Evolutionary conservation across 305 asterid genomes (phyloP).

Genomic region (Rubia peregrina): DNA sequence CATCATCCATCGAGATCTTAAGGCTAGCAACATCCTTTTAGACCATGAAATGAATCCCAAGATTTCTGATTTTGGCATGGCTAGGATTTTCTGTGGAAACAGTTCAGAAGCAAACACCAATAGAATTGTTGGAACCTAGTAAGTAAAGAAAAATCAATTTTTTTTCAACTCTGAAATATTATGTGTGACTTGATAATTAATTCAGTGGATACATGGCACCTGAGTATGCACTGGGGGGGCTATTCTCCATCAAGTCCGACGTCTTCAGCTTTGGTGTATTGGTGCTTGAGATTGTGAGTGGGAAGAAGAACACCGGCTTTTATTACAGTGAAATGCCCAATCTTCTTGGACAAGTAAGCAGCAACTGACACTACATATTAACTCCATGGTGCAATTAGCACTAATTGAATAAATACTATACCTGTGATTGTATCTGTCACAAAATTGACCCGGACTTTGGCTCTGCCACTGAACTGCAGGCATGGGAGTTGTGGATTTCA

Average conservation of each 20-base stretch:
- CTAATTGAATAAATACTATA: no score
- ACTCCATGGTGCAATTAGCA: no score
- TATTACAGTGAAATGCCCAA: slow-evolving; percentile 23
- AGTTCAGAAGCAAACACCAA: slow-evolving; percentile 26
- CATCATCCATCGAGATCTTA: slow-evolving; percentile 42
- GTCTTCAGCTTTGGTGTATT: slow-evolving; percentile 42
- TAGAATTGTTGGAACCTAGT: slow-evolving; percentile 41
- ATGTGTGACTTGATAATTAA: not conserved
- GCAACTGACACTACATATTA: no score
- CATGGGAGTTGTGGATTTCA: slow-evolving; percentile 39
- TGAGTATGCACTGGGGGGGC: slow-evolving; percentile 37
- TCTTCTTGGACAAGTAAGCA: slow-evolving; percentile 38
- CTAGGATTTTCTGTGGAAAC: slow-evolving; percentile 38
- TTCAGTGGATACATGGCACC: slow-evolving; percentile 46
- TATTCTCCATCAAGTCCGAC: slow-evolving; percentile 35
- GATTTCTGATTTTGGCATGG: slow-evolving; percentile 52
- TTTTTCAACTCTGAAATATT: no score
- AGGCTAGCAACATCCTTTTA: slow-evolving; percentile 37
- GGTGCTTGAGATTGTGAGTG: slow-evolving; percentile 44
- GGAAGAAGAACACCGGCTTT: slow-evolving; percentile 41
- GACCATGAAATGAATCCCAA: slow-evolving; percentile 40
- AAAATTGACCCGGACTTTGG: no score
- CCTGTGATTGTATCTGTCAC: no score
- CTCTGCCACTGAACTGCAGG: slow-evolving; percentile 15
- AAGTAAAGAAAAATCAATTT: slow-evolving; percentile 7